Conservation (phyloP, 768 basidiomycete species). For the Lyophyllum shimeji region DNA sequence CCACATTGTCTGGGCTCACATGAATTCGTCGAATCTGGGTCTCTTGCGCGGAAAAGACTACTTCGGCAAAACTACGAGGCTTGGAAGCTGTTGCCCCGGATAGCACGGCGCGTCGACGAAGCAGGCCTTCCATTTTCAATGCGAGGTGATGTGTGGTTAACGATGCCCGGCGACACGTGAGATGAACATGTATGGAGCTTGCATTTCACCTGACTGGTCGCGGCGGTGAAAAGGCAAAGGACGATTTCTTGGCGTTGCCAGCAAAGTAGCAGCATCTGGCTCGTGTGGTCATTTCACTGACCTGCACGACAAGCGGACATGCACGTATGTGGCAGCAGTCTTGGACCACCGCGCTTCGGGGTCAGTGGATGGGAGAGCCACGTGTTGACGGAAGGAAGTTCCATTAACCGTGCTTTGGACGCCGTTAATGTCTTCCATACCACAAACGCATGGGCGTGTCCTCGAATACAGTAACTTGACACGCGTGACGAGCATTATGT, state of each 20-base stretch:
- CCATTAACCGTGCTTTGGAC: not conserved
- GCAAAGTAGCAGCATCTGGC: not conserved
- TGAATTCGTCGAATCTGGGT: not conserved
- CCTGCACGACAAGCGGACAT: not conserved
- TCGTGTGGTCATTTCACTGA: constrained; percentile 6
- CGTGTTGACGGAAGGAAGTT: not conserved
- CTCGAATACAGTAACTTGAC: no score
- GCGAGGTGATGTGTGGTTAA: not conserved
- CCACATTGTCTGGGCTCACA: constrained; percentile 11
- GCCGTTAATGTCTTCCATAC: not conserved
- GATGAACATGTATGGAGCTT: constrained; percentile 1
- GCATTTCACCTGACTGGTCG: not conserved
- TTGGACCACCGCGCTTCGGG: not conserved
- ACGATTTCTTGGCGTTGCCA: not conserved
- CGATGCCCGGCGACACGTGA: constrained; percentile 6
- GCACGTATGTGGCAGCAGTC: not conserved
- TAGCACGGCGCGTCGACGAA: not conserved
- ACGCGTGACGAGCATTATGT: no score
- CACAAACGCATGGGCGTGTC: no score
- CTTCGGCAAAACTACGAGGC: not conserved
- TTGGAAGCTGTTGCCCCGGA: not conserved
- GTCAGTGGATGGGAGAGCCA: constrained; percentile 1
- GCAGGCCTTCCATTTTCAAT: not conserved
- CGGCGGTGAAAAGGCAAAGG: constrained; percentile 11
- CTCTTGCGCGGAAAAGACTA: not conserved